Percentiles rank a stretch among this genome's conserved stretches.
These are phyloP conservation scores for Eucalyptus coolabah DNA, from an alignment of 345 rosid species.

Conservation along the genomic window DNA sequence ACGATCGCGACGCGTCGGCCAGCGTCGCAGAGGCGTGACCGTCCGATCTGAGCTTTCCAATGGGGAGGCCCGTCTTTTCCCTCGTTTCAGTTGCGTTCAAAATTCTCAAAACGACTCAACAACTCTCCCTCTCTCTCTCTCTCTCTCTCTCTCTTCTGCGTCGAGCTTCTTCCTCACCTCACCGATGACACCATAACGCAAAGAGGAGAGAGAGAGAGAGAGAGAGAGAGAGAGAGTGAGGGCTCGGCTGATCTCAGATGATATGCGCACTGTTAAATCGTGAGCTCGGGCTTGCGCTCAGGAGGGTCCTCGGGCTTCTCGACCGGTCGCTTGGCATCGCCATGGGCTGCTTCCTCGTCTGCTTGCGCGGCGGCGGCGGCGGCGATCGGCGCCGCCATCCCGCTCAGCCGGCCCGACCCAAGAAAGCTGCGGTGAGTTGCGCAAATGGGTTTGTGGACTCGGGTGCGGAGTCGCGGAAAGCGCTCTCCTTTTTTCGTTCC, in stretches of 20 bases:
- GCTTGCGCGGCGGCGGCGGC: constrained; percentile 45
- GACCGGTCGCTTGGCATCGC: constrained; percentile 13
- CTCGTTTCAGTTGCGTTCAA: neutral
- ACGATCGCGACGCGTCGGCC: neutral
- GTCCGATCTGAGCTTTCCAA: neutral
- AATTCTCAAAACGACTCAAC: neutral
- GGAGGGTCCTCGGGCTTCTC: neutral
- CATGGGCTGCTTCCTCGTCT: constrained; percentile 78
- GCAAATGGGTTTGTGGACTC: neutral
- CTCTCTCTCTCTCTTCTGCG: too few relatives aligned
- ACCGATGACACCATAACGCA: neutral
- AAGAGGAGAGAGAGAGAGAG: neutral
- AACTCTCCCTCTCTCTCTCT: neutral
- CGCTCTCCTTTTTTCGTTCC: neutral
- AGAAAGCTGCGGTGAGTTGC: constrained; percentile 15
- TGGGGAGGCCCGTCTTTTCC: neutral
- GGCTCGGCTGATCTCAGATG: neutral
- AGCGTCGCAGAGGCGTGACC: neutral
- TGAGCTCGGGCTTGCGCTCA: neutral
- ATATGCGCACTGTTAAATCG: neutral
- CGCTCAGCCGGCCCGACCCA: neutral
- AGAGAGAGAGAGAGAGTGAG: neutral
- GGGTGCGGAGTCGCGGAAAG: neutral
- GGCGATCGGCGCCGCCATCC: constrained; percentile 8
- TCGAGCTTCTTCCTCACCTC: neutral